phyloP scores from a whole-genome alignment of 331 rosid genomes.

The Acacia pycnantha region DNA sequence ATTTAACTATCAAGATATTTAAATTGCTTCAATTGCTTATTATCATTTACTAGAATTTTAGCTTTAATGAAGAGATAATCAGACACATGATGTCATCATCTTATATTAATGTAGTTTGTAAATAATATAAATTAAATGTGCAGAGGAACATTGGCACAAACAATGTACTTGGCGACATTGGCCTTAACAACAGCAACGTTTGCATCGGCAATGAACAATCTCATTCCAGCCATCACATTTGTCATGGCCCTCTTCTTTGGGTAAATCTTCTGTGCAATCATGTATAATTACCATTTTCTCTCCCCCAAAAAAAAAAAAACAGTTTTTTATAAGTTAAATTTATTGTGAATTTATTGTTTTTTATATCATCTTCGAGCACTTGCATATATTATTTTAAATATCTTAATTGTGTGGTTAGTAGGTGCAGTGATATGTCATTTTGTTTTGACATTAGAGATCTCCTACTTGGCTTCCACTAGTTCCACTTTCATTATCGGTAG shows the following conservation, averaged over 20 bases:
- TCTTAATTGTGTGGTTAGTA: background rate
- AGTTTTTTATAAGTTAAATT: background rate
- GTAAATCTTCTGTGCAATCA: background rate
- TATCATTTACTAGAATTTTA: background rate
- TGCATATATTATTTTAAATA: background rate
- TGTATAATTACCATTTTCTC: background rate
- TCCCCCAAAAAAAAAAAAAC: background rate
- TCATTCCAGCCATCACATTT: constrained; percentile 59
- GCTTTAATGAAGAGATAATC: background rate
- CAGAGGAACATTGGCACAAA: constrained; percentile 60
- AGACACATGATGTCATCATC: background rate
- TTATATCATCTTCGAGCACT: background rate
- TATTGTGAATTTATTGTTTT: background rate
- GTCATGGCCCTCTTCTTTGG: constrained; percentile 37
- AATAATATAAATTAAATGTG: background rate
- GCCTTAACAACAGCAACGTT: constrained; percentile 54
- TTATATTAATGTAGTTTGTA: background rate
- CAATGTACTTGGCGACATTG: constrained; percentile 44
- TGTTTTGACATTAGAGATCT: background rate
- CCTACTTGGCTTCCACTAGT: background rate
- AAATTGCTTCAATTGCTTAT: background rate
- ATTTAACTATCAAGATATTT: background rate
- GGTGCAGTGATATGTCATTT: background rate
- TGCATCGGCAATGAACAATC: constrained; percentile 54
- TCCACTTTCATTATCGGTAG: background rate